These are phyloP conservation scores for Aciculosporium take DNA, from an alignment of 2,329 filamentous ascomycete genomes.

Conservation along the genomic window DNA sequence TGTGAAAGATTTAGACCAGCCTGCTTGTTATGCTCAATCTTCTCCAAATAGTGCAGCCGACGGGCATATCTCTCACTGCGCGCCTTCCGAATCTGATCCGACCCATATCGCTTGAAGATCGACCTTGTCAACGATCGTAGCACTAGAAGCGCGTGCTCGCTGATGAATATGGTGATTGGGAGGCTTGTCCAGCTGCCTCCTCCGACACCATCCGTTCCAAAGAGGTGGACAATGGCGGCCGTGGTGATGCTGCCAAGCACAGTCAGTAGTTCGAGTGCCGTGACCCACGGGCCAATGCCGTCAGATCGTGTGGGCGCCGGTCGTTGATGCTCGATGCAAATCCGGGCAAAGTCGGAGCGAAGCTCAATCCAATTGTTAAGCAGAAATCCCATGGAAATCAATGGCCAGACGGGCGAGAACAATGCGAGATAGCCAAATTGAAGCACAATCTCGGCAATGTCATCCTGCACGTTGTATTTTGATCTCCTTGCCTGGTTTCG, in stretches of 20 bases:
- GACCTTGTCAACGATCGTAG: conserved; percentile 31
- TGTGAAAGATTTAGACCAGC: conserved; percentile 18
- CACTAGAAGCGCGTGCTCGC: conserved; percentile 57
- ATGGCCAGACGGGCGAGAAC: conserved; percentile 63
- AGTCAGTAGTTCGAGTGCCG: conserved; percentile 51
- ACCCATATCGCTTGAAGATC: conserved; percentile 23
- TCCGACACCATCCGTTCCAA: conserved; percentile 40
- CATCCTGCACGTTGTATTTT: conserved; percentile 57
- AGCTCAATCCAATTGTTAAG: conserved; percentile 68
- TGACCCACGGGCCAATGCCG: conserved; percentile 60
- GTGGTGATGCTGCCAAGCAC: conserved; percentile 63
- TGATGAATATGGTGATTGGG: conserved; percentile 55
- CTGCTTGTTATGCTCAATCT: conserved; percentile 25
- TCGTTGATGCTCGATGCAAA: conserved; percentile 58
- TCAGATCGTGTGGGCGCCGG: conserved; percentile 56
- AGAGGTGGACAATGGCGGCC: conserved; percentile 60
- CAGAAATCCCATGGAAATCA: conserved; percentile 58
- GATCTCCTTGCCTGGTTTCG: conserved; percentile 54
- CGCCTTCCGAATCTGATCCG: conserved; percentile 25
- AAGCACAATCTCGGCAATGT: conserved; percentile 59
- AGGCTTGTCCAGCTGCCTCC: conserved; percentile 50
- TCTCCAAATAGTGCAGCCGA: conserved; percentile 23
- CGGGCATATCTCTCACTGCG: conserved; percentile 24
- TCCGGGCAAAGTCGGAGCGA: conserved; percentile 63
- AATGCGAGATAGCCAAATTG: conserved; percentile 62